Conservation (phyloP, 331 rosid species). For the Cydonia oblonga region DNA sequence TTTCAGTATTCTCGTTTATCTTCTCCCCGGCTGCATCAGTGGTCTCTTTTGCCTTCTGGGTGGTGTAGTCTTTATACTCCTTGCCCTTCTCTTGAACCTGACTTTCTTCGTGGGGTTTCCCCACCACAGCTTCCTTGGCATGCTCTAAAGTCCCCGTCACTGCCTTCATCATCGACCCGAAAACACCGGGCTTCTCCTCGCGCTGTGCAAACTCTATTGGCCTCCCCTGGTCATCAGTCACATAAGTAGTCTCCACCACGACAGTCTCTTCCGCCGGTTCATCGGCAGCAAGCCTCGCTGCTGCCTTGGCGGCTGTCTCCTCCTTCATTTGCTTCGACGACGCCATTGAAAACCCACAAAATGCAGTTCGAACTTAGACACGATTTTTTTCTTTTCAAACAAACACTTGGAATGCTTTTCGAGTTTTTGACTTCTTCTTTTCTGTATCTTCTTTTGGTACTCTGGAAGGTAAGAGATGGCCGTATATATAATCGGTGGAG, state of each 20-base stretch:
- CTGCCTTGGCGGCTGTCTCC: constrained; percentile 56
- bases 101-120: constrained; percentile 22
- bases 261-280: constrained; percentile 22
- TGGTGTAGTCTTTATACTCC: neutral
- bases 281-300: constrained; percentile 43
- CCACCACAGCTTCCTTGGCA: constrained; percentile 67
- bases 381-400: neutral
- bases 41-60: constrained; percentile 14
- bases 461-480: neutral
- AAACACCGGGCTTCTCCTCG: constrained; percentile 40
- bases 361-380: neutral
- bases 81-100: neutral
- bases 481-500: neutral
- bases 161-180: constrained; percentile 50
- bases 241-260: constrained; percentile 8
- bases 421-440: neutral
- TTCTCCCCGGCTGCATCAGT: neutral
- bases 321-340: constrained; percentile 43
- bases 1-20: neutral
- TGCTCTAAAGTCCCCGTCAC: constrained; percentile 43
- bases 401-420: neutral
- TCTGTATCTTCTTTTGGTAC: neutral
- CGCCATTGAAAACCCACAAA: constrained; percentile 33
- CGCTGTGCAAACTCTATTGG: neutral
- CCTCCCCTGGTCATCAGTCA: neutral